phyloP scores from a whole-genome alignment of 495 filamentous ascomycete genomes.

The Talaromyces stipitatus region DNA sequence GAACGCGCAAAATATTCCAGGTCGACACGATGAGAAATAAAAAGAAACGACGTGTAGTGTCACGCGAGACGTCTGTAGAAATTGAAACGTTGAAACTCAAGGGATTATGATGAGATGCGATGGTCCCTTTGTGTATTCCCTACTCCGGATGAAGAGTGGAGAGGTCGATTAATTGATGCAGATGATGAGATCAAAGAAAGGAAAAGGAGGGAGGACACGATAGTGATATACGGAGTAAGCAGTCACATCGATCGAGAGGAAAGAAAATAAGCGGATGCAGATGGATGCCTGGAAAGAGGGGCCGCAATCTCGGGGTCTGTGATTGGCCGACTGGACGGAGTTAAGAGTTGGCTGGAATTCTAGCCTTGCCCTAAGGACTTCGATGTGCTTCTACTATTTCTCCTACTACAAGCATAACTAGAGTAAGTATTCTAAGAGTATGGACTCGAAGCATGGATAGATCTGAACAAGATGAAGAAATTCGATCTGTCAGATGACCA shows the following conservation, averaged over 20 bases:
- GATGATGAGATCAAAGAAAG: not conserved
- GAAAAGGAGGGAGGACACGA: not conserved
- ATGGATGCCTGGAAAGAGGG: not conserved
- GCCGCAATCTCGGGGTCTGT: not conserved
- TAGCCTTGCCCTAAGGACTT: not conserved
- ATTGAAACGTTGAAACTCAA: not conserved
- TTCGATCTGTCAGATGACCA: not conserved
- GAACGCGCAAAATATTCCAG: constrained; percentile 41
- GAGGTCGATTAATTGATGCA: not conserved
- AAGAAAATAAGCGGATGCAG: not conserved
- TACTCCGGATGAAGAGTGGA: not conserved
- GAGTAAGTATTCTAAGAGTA: too few relatives aligned
- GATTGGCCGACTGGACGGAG: not conserved
- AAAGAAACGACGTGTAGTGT: not conserved
- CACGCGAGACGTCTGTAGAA: not conserved
- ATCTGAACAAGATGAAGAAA: not conserved
- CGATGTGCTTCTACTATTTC: not conserved
- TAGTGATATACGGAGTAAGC: too few relatives aligned
- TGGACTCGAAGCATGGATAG: too few relatives aligned
- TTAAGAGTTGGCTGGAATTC: not conserved
- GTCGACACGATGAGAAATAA: not conserved
- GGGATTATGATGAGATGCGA: not conserved
- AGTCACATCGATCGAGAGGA: too few relatives aligned
- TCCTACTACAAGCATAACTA: not conserved
- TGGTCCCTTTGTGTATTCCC: not conserved